Evolutionary conservation across 177 flowering plant species (phyloP).

Genomic region (Vitis hybrid): DNA sequence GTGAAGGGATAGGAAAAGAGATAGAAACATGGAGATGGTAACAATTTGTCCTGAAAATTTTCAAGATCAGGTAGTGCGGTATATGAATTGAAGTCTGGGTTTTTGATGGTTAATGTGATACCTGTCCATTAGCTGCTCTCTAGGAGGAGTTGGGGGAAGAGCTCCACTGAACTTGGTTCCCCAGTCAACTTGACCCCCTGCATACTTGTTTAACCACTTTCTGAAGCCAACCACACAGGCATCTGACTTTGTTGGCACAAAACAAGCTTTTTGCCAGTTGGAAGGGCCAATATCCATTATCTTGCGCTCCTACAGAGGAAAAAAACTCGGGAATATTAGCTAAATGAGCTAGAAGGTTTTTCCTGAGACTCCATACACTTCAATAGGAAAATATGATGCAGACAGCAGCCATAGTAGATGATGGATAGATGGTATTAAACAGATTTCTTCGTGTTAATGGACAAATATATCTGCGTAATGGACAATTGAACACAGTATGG

Average conservation of each 20-base stretch:
- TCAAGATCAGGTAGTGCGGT: not conserved
- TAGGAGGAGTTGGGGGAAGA: slow-evolving; percentile 77
- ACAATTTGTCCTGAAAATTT: too few species aligned
- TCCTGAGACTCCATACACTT: too few species aligned
- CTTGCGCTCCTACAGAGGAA: slow-evolving; percentile 57
- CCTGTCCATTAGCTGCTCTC: slow-evolving; percentile 85
- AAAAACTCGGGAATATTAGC: not conserved
- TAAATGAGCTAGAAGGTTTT: too few species aligned
- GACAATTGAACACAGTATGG: too few species aligned
- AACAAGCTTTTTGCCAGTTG: slow-evolving; percentile 86
- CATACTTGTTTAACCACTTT: slow-evolving; percentile 78
- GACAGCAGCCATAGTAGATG: too few species aligned
- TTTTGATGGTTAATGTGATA: slow-evolving; percentile 13
- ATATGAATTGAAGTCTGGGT: not conserved
- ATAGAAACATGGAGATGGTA: not conserved
- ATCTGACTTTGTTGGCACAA: slow-evolving; percentile 85
- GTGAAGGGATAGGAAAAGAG: not conserved
- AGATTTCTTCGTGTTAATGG: too few species aligned
- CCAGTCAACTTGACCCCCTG: slow-evolving; percentile 72
- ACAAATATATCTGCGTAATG: too few species aligned
- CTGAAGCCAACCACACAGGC: slow-evolving; percentile 70
- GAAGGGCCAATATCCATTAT: slow-evolving; percentile 51
- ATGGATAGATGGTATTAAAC: too few species aligned
- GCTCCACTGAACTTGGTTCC: slow-evolving; percentile 43
- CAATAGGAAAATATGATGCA: too few species aligned